Base-by-base conservation (phyloP, 2,329 filamentous ascomycete genomes). In the Zasmidium cellare region DNA sequence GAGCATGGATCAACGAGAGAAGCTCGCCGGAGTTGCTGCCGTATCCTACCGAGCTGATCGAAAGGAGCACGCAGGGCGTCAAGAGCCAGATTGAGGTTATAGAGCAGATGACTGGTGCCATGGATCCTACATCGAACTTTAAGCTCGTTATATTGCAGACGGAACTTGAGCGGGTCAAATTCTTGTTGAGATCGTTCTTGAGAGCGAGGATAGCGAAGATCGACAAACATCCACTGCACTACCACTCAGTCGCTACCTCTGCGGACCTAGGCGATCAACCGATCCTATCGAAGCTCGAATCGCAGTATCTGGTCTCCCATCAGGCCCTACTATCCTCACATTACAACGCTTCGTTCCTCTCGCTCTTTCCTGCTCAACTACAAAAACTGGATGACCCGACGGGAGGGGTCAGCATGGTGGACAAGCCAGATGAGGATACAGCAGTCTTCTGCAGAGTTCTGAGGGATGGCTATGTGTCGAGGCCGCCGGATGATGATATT, bases 91-190 rank as follows among this genome's bases (percentile, higher is more conserved):
- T 72, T 47, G 65, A 66, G 19, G 61, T 59, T 12, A 77, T 82
- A 23, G 80, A 82, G 68, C 74, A 79, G 61, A 73, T 92, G 82
- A 93, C 89, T 12, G 89, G 89, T 61, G 87, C 90, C 70, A 89
- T 92, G 85, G 92, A 96, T 69, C 89, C 92, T 48, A 92, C 90
- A 74, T 88, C 90, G 63, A 97, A 96, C 73, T 96, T 99, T 74
- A 86, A 87, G 60, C 87, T 97, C 70, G 96, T 97, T 50, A 89
- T 99, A 61, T 87, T 97, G 55, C 94, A 99, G 79, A 97, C 96
- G 6, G 94, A 99, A 77, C 84, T 99, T 55, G 92, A 97, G 74
- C 83, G 94, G 47, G 96, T 90, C 76, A 96, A 96, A 77, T 99
- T 92, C 71, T 82, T 99, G 20, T 84, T 97, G 18, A 84, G 94